phyloP scores from a whole-genome alignment of 495 filamentous ascomycete species.

The Haplographium delicatum region DNA sequence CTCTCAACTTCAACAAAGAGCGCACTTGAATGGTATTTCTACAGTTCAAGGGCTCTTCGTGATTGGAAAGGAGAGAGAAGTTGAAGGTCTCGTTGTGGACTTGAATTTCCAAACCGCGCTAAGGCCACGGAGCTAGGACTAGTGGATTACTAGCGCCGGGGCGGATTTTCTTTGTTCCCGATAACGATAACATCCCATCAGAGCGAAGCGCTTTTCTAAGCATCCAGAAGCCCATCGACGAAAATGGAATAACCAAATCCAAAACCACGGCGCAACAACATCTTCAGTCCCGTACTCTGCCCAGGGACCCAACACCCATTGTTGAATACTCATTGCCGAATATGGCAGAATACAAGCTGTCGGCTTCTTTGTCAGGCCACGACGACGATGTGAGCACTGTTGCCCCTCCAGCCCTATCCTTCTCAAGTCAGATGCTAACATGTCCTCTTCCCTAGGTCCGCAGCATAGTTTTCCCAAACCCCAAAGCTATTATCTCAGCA shows the following conservation, averaged over 20 bases:
- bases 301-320: no score
- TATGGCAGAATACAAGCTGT: constrained; percentile 69
- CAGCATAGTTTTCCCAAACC: constrained; percentile 70
- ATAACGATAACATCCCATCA: constrained; percentile 3
- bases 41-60: constrained; percentile 22
- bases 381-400: constrained; percentile 68
- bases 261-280: not conserved
- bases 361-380: constrained; percentile 73
- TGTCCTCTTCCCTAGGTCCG: constrained; percentile 65
- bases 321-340: no score
- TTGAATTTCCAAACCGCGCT: constrained; percentile 3
- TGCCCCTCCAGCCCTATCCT: no score
- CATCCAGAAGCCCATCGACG: constrained; percentile 13
- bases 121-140: not conserved
- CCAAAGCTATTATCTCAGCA: constrained; percentile 71
- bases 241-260: constrained; percentile 8
- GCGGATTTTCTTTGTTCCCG: not conserved
- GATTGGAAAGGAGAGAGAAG: constrained; percentile 1
- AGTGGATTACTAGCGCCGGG: not conserved
- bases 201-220: not conserved
- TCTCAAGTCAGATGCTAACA: constrained; percentile 10
- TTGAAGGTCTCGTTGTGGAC: not conserved
- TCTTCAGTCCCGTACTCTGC: no score
- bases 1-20: constrained; percentile 14
- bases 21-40: constrained; percentile 19